Evolutionary conservation across 371 early-diverging fungal species (phyloP).

Genomic region (Syncephalastrum contaminatum): DNA sequence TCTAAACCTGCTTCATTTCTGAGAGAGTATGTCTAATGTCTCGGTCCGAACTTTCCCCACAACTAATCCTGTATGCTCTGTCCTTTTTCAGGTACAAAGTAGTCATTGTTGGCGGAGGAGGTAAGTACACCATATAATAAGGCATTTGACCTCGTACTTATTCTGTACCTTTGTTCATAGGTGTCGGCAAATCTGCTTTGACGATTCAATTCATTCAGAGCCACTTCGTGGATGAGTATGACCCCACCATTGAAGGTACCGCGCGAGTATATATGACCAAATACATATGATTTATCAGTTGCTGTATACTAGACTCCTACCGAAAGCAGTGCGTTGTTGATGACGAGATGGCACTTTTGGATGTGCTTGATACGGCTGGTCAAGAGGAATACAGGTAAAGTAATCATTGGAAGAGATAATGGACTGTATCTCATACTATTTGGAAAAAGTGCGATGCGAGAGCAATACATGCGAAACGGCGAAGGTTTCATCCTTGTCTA

Average conservation of each 20-base stretch:
- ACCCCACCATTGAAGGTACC: conserved; percentile 89
- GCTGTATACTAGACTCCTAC: conserved; percentile 63
- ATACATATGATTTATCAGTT: not conserved
- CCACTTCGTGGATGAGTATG: conserved; percentile 91
- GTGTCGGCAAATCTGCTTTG: conserved; percentile 86
- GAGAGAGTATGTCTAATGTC: conserved; percentile 14
- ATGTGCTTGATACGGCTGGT: conserved; percentile 84
- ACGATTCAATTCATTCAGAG: conserved; percentile 91
- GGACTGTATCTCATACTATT: conserved; percentile 7
- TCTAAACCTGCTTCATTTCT: conserved; percentile 19
- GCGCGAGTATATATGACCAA: not conserved
- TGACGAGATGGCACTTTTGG: conserved; percentile 66
- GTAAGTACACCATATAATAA: conserved; percentile 39
- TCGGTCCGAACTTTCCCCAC: not conserved
- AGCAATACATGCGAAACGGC: conserved; percentile 80
- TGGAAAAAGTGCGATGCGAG: conserved; percentile 66
- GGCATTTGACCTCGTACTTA: conserved; percentile 11
- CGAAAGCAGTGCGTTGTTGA: conserved; percentile 75
- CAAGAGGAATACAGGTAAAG: conserved; percentile 79
- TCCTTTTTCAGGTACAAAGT: conserved; percentile 56
- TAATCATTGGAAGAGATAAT: not conserved
- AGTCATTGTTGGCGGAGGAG: conserved; percentile 86
- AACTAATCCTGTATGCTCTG: not conserved
- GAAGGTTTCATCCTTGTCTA: conserved; percentile 54
- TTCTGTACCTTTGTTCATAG: conserved; percentile 20